Evolutionary conservation across 164 flowering plant genomes (phyloP).

Genomic region (Taxillus chinensis): DNA sequence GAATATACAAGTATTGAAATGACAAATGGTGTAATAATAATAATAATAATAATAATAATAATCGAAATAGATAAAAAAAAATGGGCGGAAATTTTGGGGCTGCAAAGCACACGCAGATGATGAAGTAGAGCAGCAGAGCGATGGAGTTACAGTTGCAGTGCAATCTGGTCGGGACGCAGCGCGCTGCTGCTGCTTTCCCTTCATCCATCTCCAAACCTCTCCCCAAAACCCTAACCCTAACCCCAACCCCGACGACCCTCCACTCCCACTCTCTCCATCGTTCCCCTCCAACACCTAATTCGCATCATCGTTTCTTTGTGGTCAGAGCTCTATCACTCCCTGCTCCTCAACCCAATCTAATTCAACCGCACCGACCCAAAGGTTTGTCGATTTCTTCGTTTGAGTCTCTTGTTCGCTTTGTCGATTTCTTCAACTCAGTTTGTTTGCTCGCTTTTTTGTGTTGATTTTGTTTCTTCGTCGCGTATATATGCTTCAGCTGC

Average conservation of each 20-base stretch:
- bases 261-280: slow-evolving; percentile 7
- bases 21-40: no score
- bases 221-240: slow-evolving; percentile 15
- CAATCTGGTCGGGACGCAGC: slow-evolving; percentile 20
- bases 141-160: slow-evolving; percentile 33
- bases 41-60: no score
- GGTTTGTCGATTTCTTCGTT: neutral
- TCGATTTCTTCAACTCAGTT: neutral
- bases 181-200: slow-evolving; percentile 15
- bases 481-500: slow-evolving; percentile 17
- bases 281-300: slow-evolving; percentile 4
- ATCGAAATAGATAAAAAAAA: no score
- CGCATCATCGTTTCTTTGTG: slow-evolving; percentile 7
- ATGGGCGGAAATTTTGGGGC: no score
- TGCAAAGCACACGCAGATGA: no score
- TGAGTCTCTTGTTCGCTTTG: neutral
- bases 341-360: slow-evolving; percentile 13
- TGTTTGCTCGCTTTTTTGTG: neutral
- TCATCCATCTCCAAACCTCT: slow-evolving; percentile 12
- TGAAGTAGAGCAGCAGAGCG: neutral
- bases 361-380: neutral
- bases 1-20: no score
- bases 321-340: slow-evolving; percentile 25
- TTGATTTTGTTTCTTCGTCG: neutral
- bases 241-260: neutral